Percentiles rank a stretch among this genome's conserved stretches.
These are phyloP conservation scores for Stentor coeruleus DNA, from an alignment of 73 alveolate species.

Conservation along the genomic window DNA sequence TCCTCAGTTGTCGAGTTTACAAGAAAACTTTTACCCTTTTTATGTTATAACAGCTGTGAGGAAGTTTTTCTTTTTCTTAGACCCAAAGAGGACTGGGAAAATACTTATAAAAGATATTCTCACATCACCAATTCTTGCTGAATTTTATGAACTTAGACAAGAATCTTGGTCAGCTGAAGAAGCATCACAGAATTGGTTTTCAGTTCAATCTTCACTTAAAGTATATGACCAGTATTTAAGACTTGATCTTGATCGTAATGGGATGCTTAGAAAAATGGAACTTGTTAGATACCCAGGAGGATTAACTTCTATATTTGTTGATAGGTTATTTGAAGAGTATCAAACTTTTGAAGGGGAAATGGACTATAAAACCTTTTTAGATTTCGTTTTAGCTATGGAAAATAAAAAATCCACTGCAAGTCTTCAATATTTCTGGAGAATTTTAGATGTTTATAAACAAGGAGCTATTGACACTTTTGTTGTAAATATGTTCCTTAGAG, in stretches of 20 bases:
- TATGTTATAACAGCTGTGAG: slow-evolving; percentile 98
- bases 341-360: slow-evolving; percentile 94
- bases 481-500: slow-evolving; percentile 85
- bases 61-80: slow-evolving; percentile 94
- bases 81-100: slow-evolving; percentile 84
- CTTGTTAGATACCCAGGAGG: slow-evolving; percentile 81
- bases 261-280: slow-evolving; percentile 89
- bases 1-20: slow-evolving; percentile 67
- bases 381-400: slow-evolving; percentile 98
- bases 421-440: slow-evolving; percentile 79
- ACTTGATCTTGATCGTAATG: slow-evolving; percentile 92
- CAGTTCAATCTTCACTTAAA: slow-evolving; percentile 74
- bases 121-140: slow-evolving; percentile 91
- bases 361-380: slow-evolving; percentile 97
- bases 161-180: slow-evolving; percentile 72
- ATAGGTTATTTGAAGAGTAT: slow-evolving; percentile 92
- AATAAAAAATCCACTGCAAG: slow-evolving; percentile 90
- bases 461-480: slow-evolving; percentile 91
- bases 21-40: slow-evolving; percentile 93
- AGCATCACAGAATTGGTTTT: slow-evolving; percentile 85
- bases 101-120: slow-evolving; percentile 91
- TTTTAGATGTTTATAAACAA: slow-evolving; percentile 82
- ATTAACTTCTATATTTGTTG: slow-evolving; percentile 85
- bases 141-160: slow-evolving; percentile 80
- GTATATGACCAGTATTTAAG: slow-evolving; percentile 88